Percentiles rank a stretch among this genome's conserved stretches.
phyloP scores from a whole-genome alignment of 495 filamentous ascomycete species.

The Tuber aestivum region DNA sequence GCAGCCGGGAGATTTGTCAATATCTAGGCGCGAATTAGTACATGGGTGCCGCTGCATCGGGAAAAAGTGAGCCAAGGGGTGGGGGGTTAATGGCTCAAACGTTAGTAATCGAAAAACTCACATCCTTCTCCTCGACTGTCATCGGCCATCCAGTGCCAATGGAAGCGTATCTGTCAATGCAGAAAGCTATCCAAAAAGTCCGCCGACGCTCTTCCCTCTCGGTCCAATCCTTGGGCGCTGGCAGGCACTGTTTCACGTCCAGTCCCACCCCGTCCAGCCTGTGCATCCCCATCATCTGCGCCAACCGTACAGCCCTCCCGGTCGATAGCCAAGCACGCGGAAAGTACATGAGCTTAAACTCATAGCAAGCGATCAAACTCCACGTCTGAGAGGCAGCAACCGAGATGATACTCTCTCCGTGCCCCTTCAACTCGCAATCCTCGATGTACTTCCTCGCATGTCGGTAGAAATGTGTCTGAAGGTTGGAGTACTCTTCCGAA shows the following conservation, averaged over 20 bases:
- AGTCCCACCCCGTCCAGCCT: slow-evolving; percentile 77
- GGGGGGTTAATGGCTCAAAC: slow-evolving; percentile 5
- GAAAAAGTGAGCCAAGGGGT: slow-evolving; percentile 9
- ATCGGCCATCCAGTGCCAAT: slow-evolving; percentile 98
- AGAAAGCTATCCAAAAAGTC: slow-evolving; percentile 93
- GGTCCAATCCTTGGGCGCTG: slow-evolving; percentile 82
- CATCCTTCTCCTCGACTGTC: slow-evolving; percentile 84
- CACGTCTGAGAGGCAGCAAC: slow-evolving; percentile 78
- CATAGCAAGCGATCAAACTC: slow-evolving; percentile 70
- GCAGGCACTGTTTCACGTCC: slow-evolving; percentile 87
- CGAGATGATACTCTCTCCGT: slow-evolving; percentile 79
- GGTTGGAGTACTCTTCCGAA: slow-evolving; percentile 66
- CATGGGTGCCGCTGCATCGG: neutral
- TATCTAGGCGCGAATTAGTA: slow-evolving; percentile 50
- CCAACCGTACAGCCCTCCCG: slow-evolving; percentile 67
- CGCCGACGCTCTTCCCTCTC: slow-evolving; percentile 85
- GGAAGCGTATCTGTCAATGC: slow-evolving; percentile 83
- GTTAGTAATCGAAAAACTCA: slow-evolving; percentile 43
- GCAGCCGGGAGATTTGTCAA: slow-evolving; percentile 75
- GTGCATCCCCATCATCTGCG: slow-evolving; percentile 90
- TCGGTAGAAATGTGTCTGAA: slow-evolving; percentile 81
- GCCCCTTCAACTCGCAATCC: slow-evolving; percentile 83
- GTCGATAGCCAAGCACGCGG: slow-evolving; percentile 91
- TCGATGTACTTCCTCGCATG: slow-evolving; percentile 85
- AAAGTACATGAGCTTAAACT: slow-evolving; percentile 98